Evolutionary conservation across 306 rosid genomes (phyloP).

Genomic region (Trifolium fragiferum): DNA sequence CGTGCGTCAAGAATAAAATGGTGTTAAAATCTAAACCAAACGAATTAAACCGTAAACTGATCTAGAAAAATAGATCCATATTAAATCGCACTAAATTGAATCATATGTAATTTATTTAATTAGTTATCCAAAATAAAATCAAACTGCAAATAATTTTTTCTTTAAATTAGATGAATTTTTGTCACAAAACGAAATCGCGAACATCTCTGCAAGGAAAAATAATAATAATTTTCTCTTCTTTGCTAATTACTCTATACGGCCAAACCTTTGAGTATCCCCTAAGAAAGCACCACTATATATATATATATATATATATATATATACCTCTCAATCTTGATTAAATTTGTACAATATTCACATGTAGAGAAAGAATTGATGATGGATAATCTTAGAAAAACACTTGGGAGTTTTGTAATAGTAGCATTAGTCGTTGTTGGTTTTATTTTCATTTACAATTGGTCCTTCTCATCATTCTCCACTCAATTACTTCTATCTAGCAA

Average conservation of each 20-base stretch:
- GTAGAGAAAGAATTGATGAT: neutral
- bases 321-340: neutral
- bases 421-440: neutral
- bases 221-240: neutral
- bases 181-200: no score
- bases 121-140: no score
- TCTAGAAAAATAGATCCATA: no score
- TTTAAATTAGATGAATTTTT: no score
- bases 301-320: neutral
- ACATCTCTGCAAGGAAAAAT: no score
- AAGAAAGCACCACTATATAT: conserved; percentile 1
- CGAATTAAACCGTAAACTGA: no score
- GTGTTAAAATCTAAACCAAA: no score
- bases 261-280: neutral
- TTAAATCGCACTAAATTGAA: no score
- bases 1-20: no score
- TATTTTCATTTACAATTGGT: neutral
- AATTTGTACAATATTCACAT: neutral
- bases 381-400: neutral
- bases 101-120: no score
- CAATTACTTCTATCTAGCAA: neutral
- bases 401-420: conserved; percentile 3
- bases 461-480: conserved; percentile 9
- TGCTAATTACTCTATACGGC: neutral
- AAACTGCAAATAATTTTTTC: no score